Percentiles rank a stretch among this genome's conserved stretches.
phyloP scores from a whole-genome alignment of 2,329 filamentous ascomycete genomes.

The Diaporthe capsici region DNA sequence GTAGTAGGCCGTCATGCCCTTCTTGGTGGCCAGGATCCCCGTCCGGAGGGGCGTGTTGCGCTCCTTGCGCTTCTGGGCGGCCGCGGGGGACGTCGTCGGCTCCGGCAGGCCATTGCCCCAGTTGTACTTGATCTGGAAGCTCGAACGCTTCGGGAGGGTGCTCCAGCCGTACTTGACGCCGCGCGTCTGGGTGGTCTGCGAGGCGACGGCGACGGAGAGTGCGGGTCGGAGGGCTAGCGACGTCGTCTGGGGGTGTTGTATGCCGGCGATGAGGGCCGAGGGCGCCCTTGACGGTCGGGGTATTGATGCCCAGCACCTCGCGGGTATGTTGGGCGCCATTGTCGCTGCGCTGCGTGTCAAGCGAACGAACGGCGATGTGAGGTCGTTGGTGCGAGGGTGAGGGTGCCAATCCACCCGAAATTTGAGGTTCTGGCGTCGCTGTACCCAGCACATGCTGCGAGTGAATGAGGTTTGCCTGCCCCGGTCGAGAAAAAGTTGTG shows the following conservation, averaged over 20 bases:
- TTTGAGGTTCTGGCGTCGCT: conserved; percentile 37
- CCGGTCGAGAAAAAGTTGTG: conserved; percentile 34
- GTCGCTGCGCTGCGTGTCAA: conserved; percentile 42
- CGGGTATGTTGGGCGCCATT: conserved; percentile 63
- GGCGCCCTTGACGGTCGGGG: conserved; percentile 43
- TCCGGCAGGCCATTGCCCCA: conserved; percentile 69
- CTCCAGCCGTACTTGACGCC: conserved; percentile 74
- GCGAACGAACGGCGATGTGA: conserved; percentile 4
- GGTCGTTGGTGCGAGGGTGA: conserved; percentile 11
- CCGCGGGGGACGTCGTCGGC: conserved; percentile 71
- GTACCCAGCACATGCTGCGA: neutral
- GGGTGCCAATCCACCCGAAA: conserved; percentile 25
- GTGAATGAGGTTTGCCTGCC: conserved; percentile 32
- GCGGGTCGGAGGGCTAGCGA: conserved; percentile 51
- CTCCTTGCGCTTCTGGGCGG: conserved; percentile 71
- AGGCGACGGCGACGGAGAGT: conserved; percentile 58
- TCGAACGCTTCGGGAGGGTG: conserved; percentile 60
- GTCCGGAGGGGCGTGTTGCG: conserved; percentile 77
- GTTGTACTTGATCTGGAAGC: conserved; percentile 72
- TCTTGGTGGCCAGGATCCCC: conserved; percentile 89
- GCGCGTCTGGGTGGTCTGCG: conserved; percentile 56
- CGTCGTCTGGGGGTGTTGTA: conserved; percentile 39
- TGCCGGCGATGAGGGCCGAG: conserved; percentile 46
- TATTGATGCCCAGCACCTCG: conserved; percentile 59
- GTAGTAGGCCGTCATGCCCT: conserved; percentile 95